Percentiles rank a stretch among this genome's conserved stretches.
phyloP scores from a whole-genome alignment of 495 filamentous ascomycete genomes.

The Durotheca rogersii region DNA sequence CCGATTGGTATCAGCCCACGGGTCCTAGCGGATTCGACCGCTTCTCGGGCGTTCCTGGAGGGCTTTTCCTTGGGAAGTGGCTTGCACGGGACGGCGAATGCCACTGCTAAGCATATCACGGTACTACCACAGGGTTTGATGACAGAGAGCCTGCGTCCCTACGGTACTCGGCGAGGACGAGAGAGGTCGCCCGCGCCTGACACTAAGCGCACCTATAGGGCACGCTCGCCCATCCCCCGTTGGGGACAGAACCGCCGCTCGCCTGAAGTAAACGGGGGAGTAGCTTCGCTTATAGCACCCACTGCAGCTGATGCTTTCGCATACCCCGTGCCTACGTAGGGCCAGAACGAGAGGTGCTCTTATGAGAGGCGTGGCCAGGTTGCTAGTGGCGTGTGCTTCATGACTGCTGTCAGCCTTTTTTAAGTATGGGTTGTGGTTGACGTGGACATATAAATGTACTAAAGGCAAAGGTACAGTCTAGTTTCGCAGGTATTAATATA shows the following conservation, averaged over 20 bases:
- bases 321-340: not conserved
- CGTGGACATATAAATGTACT: not conserved
- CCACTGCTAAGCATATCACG: too few relatives aligned
- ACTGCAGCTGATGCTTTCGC: not conserved
- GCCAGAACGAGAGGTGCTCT: not conserved
- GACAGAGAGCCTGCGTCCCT: not conserved
- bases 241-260: too few relatives aligned
- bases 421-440: not conserved
- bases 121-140: not conserved
- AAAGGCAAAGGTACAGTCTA: not conserved
- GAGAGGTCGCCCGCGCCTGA: slow-evolving; percentile 23
- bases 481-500: not conserved
- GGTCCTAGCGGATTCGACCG: slow-evolving; percentile 15
- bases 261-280: too few relatives aligned
- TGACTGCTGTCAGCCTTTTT: not conserved
- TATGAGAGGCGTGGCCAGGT: too few relatives aligned
- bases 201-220: slow-evolving; percentile 9
- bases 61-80: slow-evolving; percentile 32
- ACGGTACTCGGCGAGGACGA: not conserved
- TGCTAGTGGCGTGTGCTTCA: too few relatives aligned
- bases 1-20: slow-evolving; percentile 8
- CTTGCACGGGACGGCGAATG: slow-evolving; percentile 12
- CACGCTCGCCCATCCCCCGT: slow-evolving; percentile 9
- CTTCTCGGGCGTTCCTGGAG: slow-evolving; percentile 34
- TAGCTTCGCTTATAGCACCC: too few relatives aligned